A percentile compares a stretch with the other conserved stretches of the same genome.
Conservation (phyloP, 2,329 filamentous ascomycete species). For the Alternaria tenuissima region DNA sequence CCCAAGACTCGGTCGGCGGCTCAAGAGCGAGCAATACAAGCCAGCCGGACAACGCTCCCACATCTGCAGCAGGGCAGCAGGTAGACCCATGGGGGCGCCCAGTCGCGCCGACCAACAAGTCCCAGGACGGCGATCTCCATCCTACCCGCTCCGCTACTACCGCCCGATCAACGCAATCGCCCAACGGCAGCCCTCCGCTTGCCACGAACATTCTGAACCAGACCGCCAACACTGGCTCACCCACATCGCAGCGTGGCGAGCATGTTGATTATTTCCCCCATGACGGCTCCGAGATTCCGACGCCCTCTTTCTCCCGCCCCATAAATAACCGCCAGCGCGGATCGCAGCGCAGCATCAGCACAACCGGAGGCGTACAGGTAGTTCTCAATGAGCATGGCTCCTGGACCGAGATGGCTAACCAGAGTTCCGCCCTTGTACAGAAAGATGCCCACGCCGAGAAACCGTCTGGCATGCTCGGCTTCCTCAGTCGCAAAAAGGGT, state of each 20-base stretch:
- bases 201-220: constrained; percentile 37
- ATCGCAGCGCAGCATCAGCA: constrained; percentile 75
- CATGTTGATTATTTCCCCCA: constrained; percentile 47
- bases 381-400: constrained; percentile 88
- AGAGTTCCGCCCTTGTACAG: constrained; percentile 74
- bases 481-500: constrained; percentile 88
- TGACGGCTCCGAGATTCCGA: constrained; percentile 36
- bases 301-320: constrained; percentile 50
- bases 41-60: constrained; percentile 43
- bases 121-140: constrained; percentile 51
- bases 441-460: constrained; percentile 47
- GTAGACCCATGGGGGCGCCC: constrained; percentile 46
- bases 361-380: constrained; percentile 86
- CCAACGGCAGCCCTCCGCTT: constrained; percentile 58
- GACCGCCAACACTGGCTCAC: constrained; percentile 36
- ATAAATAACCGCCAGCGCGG: constrained; percentile 61
- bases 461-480: constrained; percentile 86
- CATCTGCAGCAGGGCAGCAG: constrained; percentile 43
- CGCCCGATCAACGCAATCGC: constrained; percentile 56
- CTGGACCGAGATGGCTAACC: constrained; percentile 89
- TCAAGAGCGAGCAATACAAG: constrained; percentile 48
- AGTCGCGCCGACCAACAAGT: constrained; percentile 31
- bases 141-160: constrained; percentile 47
- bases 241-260: constrained; percentile 47
- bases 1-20: constrained; percentile 38